phyloP scores from a whole-genome alignment of 228 moss, liverwort and hornwort genomes.

The Sphagnum magellanicum region DNA sequence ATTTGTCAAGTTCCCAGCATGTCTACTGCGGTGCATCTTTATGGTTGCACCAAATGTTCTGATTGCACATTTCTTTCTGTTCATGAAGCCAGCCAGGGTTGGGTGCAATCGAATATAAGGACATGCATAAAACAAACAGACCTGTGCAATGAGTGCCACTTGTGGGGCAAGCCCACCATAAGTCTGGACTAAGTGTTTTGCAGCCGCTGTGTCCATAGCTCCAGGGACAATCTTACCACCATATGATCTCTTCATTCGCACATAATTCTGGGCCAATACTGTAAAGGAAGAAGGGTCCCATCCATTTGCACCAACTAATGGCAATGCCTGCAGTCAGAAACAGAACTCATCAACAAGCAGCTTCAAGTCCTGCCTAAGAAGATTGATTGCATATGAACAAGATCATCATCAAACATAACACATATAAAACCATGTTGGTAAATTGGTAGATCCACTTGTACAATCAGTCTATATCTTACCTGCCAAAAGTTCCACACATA shows the following conservation, averaged over 20 bases:
- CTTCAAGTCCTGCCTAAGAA: no score
- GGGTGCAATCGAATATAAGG: no score
- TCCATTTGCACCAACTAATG: slow-evolving; percentile 80
- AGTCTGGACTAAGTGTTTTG: slow-evolving; percentile 81
- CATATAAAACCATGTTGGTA: no score
- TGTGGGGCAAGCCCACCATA: slow-evolving; percentile 90
- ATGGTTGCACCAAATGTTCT: no score
- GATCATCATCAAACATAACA: neutral
- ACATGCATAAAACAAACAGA: neutral
- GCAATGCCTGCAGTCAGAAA: slow-evolving; percentile 16
- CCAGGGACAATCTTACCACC: slow-evolving; percentile 93
- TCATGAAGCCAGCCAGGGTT: no score
- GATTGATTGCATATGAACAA: neutral
- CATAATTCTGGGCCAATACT: slow-evolving; percentile 72
- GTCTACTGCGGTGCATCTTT: no score
- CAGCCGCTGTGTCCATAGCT: slow-evolving; percentile 90
- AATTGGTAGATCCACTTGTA: no score
- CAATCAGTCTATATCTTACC: no score
- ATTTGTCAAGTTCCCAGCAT: no score
- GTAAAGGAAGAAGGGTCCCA: slow-evolving; percentile 91
- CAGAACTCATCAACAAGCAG: neutral
- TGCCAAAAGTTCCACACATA: no score
- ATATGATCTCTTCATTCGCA: slow-evolving; percentile 87
- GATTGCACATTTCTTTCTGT: no score
- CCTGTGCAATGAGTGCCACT: slow-evolving; percentile 87